A percentile compares a stretch with the other conserved stretches of the same genome.
Conservation (phyloP, 768 basidiomycete genomes). For the Paxillus rubicundulus region DNA sequence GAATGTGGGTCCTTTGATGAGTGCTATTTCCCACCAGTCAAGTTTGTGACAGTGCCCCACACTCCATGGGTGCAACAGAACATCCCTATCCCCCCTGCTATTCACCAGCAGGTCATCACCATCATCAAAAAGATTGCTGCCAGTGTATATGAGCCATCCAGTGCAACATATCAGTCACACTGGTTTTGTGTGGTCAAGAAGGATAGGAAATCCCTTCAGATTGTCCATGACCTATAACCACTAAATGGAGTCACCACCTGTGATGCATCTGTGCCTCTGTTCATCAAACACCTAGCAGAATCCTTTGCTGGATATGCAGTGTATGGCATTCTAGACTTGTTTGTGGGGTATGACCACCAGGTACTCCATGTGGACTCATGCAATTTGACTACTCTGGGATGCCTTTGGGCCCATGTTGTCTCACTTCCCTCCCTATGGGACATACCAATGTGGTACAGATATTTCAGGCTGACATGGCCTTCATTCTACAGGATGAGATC, state of each 20-base stretch:
- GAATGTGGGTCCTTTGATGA: constrained; percentile 33
- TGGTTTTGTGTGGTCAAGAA: constrained; percentile 28
- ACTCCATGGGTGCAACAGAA: constrained; percentile 33
- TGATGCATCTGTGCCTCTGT: constrained; percentile 13
- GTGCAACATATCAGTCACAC: background rate
- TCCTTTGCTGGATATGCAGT: constrained; percentile 32
- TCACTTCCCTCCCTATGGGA: constrained; percentile 39
- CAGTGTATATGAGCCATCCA: background rate
- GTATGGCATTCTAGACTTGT: constrained; percentile 35
- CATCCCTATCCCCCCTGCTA: constrained; percentile 29
- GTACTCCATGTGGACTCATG: constrained; percentile 26
- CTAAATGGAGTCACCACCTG: constrained; percentile 38
- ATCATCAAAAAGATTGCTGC: background rate
- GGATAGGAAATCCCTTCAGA: constrained; percentile 32
- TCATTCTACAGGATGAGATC: constrained; percentile 40
- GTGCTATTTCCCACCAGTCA: constrained; percentile 32
- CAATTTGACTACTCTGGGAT: constrained; percentile 42
- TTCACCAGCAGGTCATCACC: constrained; percentile 8
- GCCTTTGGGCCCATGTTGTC: constrained; percentile 31
- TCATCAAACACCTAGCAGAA: constrained; percentile 31
- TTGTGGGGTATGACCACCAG: constrained; percentile 36
- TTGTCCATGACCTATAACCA: constrained; percentile 39
- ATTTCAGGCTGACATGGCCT: constrained; percentile 39
- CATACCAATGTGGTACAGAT: constrained; percentile 41
- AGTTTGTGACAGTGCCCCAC: constrained; percentile 31